Conservation (phyloP, 2,329 filamentous ascomycete species). For the Fusarium keratoplasticum region DNA sequence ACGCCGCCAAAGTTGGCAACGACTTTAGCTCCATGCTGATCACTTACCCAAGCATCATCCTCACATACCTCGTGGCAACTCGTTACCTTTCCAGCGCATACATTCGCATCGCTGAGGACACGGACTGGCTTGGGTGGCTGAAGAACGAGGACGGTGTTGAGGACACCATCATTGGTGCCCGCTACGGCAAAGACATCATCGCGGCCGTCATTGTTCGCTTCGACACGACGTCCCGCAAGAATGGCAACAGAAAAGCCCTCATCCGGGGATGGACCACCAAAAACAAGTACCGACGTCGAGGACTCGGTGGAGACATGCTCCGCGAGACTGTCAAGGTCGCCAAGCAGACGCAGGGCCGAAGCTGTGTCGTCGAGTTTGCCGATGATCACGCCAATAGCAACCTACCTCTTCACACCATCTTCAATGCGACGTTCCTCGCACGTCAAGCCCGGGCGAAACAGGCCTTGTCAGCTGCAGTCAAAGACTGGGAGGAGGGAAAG, state of each 20-base stretch:
- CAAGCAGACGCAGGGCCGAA: constrained; percentile 71
- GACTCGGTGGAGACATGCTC: constrained; percentile 78
- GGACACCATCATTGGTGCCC: constrained; percentile 71
- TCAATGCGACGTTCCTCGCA: constrained; percentile 68
- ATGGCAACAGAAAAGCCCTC: constrained; percentile 64
- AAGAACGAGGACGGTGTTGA: constrained; percentile 50
- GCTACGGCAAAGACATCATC: constrained; percentile 75
- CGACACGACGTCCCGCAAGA: constrained; percentile 31
- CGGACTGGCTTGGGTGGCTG: constrained; percentile 73
- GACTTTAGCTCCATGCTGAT: constrained; percentile 67
- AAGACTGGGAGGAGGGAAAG: constrained; percentile 29
- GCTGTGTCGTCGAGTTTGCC: constrained; percentile 74
- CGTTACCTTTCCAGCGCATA: constrained; percentile 72
- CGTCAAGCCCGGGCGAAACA: constrained; percentile 65
- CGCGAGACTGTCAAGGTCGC: constrained; percentile 76
- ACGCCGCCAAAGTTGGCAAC: constrained; percentile 51
- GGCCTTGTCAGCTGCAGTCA: constrained; percentile 52
- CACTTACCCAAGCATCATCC: constrained; percentile 69
- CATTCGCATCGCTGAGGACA: constrained; percentile 69
- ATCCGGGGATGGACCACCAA: constrained; percentile 86
- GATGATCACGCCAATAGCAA: constrained; percentile 79
- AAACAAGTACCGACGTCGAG: constrained; percentile 74
- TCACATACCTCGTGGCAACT: constrained; percentile 71
- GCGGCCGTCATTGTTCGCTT: constrained; percentile 76
- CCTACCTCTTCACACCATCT: constrained; percentile 67